Base-by-base conservation (phyloP, 108 stramenopile genomes). In the Fragilariopsis cylindrus region DNA sequence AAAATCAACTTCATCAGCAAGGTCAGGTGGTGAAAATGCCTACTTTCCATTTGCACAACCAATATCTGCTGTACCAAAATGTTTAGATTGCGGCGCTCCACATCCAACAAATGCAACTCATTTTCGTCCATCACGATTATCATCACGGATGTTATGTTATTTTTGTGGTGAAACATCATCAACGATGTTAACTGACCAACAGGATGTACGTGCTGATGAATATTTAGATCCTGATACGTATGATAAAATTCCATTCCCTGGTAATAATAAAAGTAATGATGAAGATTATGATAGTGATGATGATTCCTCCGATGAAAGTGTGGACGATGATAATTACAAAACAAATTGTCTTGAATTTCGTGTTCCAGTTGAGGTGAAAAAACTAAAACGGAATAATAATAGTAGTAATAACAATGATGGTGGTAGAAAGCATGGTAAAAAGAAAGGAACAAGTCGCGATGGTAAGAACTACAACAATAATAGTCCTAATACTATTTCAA, bases 21-120 rank as follows among this genome's bases (percentile, higher is more conserved):
- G 15, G 0, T 15, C 52, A 53, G n/a, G 1, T 15, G 52, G 52
- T 53, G 12, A n/a, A 53, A 15, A 53, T 53, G 15, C 15, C 52
- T n/a, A 53, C 16, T 62, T 39, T 12, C 19, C 54, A 19, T 70
- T 7, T 55, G 53, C 54, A 7, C 16, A 57, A 13, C 70, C 53
- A 19, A 41, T 85, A 56, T 21, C 78, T 3, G 40, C 50, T 41
- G 68, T 85, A 53, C 78, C 78, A 40, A 85, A 85, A 58, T 87
- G 86, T 63, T 48, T 81, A 48, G 46, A 70, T 8, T 87, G 86
- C 70, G 86, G 86, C 39, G 86, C 86, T n/a, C 86, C 86, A 46
- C 86, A 87, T 76, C 77, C 82, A 13, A 76, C 72, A 18, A 50
- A 19, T 19, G 62, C 67, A 5, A 84, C 83, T 41, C 78, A 84